Evolutionary conservation across 2,329 filamentous ascomycete species (phyloP).

Genomic region (Metarhizium robertsii): DNA sequence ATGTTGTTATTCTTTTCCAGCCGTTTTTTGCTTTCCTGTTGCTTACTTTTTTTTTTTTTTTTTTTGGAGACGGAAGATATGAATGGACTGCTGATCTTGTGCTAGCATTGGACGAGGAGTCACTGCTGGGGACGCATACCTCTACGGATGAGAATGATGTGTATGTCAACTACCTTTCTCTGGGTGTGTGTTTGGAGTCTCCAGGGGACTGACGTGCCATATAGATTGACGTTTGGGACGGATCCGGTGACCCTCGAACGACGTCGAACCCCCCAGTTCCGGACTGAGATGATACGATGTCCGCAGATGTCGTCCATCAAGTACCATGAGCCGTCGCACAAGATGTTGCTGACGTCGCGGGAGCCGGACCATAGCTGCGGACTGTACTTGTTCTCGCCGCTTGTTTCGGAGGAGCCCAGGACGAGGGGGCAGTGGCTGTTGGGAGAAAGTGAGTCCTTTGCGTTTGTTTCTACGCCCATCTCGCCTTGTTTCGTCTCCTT

Average conservation of each 20-base stretch:
- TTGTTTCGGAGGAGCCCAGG: slow-evolving; percentile 16
- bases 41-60: background rate
- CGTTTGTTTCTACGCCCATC: background rate
- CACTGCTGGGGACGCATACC: slow-evolving; percentile 31
- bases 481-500: no score
- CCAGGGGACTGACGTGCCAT: background rate
- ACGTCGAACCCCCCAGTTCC: slow-evolving; percentile 8
- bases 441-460: slow-evolving; percentile 20
- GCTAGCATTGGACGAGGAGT: slow-evolving; percentile 24
- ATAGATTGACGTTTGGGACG: slow-evolving; percentile 8
- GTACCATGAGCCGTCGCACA: slow-evolving; percentile 33
- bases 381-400: slow-evolving; percentile 29
- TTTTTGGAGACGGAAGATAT: no score
- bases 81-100: background rate
- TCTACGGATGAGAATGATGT: slow-evolving; percentile 31
- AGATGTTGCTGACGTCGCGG: slow-evolving; percentile 32
- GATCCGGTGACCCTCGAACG: slow-evolving; percentile 3
- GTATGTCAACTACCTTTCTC: slow-evolving; percentile 17
- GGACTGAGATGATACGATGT: slow-evolving; percentile 27
- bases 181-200: no score
- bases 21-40: background rate
- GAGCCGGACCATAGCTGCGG: slow-evolving; percentile 21
- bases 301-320: slow-evolving; percentile 36
- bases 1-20: background rate
- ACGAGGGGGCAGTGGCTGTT: slow-evolving; percentile 28